Evolutionary conservation across 2,329 filamentous ascomycete genomes (phyloP), one percentile per base, ranked within the genome.

Genomic region (Phymatotrichopsis omnivora): DNA sequence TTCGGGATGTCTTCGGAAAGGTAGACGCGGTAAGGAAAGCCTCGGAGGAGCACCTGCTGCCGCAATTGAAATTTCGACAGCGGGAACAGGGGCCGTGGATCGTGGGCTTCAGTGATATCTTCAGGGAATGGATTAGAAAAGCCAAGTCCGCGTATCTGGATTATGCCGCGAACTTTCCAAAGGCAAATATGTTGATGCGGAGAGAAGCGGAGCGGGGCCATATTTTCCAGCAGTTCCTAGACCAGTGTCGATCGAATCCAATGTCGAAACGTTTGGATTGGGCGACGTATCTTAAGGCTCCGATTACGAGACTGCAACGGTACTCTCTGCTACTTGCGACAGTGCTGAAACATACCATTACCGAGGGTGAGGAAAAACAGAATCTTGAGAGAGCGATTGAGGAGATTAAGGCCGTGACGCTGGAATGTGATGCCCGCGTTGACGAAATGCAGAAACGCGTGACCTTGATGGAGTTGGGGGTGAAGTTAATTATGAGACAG

Each of bases 91-190:
- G 91, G 0, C 91, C 91, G 0, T 98, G 86, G 78, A 80, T 98
- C 47, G 72, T 76, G 10, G 91, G 91, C 3, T 95, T 95, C 65
- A 95, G 87, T 61, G 91, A 96, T 60, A 85, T 98, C 38, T 96
- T 98, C 69, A 74, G 91, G 47, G 91, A 98, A 66, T 98, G 91
- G 91, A 94, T 96, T 52, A 77, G 91, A 53, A 96, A 95, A 64
- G 91, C 91, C 24, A 85, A 81, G 63, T 69, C 74, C 2, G 81
- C 85, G 8, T 98, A 96, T 61, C 78, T 95, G 50, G 86, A 93
- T 47, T 98, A 96, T 63, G 89, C 89, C 29, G 80, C 82, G 1
- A 79, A 79, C 0, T 96, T 91, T 57, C 89, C 89, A 0, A 78
- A 80, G 47, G 89, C 91, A 1, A 80, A 78, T 28, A 87, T 84